These are phyloP conservation scores for Eucalyptus erythrocorys DNA, from an alignment of 345 rosid genomes.

Conservation along the genomic window DNA sequence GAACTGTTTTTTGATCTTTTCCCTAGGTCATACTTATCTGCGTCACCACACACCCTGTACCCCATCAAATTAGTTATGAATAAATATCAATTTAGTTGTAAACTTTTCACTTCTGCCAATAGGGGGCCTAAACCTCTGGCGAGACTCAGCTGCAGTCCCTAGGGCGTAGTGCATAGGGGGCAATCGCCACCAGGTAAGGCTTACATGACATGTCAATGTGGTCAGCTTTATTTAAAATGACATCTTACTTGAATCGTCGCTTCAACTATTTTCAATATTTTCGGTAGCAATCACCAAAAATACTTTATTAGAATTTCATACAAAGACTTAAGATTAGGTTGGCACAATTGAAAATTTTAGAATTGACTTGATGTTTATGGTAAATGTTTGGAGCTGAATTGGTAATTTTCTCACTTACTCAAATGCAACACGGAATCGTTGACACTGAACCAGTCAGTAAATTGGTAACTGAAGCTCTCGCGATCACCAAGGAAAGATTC, in stretches of 20 bases:
- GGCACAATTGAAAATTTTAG: accelerated
- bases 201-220: accelerated
- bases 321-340: neutral
- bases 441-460: neutral
- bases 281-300: accelerated
- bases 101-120: neutral
- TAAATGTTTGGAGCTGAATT: neutral
- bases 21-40: accelerated
- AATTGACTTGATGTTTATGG: accelerated
- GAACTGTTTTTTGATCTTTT: neutral
- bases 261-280: neutral
- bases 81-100: accelerated
- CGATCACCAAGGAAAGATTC: neutral
- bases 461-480: neutral
- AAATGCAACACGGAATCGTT: neutral
- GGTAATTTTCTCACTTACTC: neutral
- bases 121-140: neutral
- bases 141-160: accelerated
- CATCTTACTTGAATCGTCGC: neutral
- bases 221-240: neutral
- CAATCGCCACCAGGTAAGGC: accelerated
- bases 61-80: neutral
- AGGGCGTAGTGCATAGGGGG: neutral
- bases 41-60: neutral
- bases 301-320: accelerated